A percentile compares a stretch with the other conserved stretches of the same genome.
These are phyloP conservation scores for Podospora fimiseda DNA, from an alignment of 495 filamentous ascomycete genomes.

Conservation along the genomic window DNA sequence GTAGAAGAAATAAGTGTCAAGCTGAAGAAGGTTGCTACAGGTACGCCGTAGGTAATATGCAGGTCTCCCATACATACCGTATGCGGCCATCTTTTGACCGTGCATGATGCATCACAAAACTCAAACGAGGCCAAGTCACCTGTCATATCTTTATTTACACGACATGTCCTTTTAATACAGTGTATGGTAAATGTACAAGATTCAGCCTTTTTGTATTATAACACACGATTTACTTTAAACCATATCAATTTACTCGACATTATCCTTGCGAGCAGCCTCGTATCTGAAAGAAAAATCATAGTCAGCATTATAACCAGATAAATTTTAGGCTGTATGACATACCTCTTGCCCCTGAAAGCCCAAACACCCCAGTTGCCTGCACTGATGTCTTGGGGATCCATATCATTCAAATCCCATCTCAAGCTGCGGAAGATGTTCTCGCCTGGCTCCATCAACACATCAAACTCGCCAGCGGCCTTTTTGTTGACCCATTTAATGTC, in stretches of 20 bases:
- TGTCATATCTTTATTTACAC: background rate
- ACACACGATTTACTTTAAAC: background rate
- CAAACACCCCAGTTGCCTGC: conserved; percentile 96
- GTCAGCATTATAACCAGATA: conserved; percentile 23
- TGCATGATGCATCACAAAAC: background rate
- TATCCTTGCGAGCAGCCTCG: conserved; percentile 54
- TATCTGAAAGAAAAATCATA: conserved; percentile 37
- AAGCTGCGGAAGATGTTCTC: conserved; percentile 93
- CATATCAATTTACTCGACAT: conserved; percentile 9
- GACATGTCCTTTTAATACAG: background rate
- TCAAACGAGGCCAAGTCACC: background rate
- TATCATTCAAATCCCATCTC: conserved; percentile 93
- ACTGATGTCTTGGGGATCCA: conserved; percentile 89
- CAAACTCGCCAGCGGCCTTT: conserved; percentile 79
- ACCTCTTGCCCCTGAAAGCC: conserved; percentile 97
- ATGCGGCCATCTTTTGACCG: conserved; percentile 1
- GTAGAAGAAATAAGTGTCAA: too few relatives aligned
- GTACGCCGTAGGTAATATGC: background rate
- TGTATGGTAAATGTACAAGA: too few relatives aligned
- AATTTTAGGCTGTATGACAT: conserved; percentile 30
- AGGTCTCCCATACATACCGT: background rate
- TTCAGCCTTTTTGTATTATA: too few relatives aligned
- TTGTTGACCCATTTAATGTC: conserved; percentile 85
- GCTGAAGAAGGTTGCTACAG: background rate
- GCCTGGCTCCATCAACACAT: conserved; percentile 83